Base-by-base conservation (phyloP, 2,329 filamentous ascomycete species). In the Lachnellula subtilissima region DNA sequence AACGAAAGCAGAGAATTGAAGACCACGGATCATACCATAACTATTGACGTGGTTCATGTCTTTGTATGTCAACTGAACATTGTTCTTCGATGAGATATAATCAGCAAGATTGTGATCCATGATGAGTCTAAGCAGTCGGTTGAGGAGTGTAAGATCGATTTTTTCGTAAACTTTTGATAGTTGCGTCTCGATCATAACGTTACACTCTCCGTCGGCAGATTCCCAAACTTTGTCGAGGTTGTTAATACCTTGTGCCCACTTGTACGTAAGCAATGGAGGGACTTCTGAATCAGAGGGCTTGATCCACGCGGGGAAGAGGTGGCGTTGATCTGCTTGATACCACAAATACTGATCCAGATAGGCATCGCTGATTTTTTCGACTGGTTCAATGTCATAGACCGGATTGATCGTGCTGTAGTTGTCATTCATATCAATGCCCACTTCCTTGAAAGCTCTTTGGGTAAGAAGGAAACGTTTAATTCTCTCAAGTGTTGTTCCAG, bases 21-120 rank as follows among this genome's bases (percentile, higher is more conserved):
- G 81, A 65, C 95, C 94, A 67, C 94, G 91, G 67, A 99, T 97
- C 88, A 99, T 89, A 65, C 94, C 94, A 70, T 97, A 99, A 70
- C 91, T 95, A 75, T 99, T 99, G 70, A 95, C 94, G 69, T 99
- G 94, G 70, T 97, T 97, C 94, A 99, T 99, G 67, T 99, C 94
- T 77, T 99, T 99, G 79, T 99, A 99, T 60, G 95, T 97, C 61
- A 99, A 82, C 71, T 97, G 93, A 12, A 99, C 94, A 69, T 99
- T 99, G 79, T 99, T 99, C 83, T 99, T 99, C 39, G 93, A 91
- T 1, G 93, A 97, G 69, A 99, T 99, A 75, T 99, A 99, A 72
- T 99, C 95, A 5, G 94, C 94, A 75, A 99, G 75, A 72, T 99
- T 99, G 79, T 99, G 94, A 67, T 99, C 95, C 95, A 99, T 99